These are phyloP conservation scores for Thalassiosira profunda DNA, from an alignment of 108 stramenopile genomes.

Conservation along the genomic window DNA sequence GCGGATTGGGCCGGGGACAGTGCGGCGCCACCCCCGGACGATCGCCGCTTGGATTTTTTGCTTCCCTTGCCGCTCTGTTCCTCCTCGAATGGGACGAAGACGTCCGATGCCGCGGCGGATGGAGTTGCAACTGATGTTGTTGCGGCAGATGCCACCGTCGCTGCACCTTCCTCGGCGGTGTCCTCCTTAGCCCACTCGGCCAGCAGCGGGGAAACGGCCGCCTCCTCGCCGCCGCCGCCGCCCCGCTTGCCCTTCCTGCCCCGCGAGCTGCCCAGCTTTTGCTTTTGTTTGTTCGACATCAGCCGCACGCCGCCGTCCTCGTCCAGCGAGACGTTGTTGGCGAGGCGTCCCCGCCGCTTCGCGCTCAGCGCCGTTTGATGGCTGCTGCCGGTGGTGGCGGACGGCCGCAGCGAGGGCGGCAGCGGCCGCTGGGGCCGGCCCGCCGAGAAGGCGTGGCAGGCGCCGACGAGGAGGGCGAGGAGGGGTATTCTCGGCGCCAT, in stretches of 20 bases:
- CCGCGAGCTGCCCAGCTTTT: slow-evolving; percentile 23
- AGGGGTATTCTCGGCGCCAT: neutral
- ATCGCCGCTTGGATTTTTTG: neutral
- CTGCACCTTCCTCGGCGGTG: neutral
- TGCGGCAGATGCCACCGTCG: neutral
- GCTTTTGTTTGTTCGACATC: slow-evolving; percentile 41
- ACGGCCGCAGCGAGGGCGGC: slow-evolving; percentile 8
- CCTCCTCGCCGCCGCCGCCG: neutral
- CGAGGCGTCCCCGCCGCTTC: slow-evolving; percentile 41
- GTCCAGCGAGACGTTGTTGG: slow-evolving; percentile 35
- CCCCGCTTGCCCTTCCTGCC: neutral
- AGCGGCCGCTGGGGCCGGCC: neutral
- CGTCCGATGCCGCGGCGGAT: neutral
- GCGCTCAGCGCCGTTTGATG: slow-evolving; percentile 14
- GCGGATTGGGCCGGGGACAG: slow-evolving; percentile 1
- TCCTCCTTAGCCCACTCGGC: slow-evolving; percentile 36
- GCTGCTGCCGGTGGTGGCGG: neutral
- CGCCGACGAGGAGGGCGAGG: neutral
- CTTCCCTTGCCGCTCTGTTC: neutral
- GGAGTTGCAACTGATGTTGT: neutral
- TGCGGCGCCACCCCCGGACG: neutral
- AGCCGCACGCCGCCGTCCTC: slow-evolving; percentile 32
- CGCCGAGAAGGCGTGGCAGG: neutral
- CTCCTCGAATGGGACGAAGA: slow-evolving; percentile 4
- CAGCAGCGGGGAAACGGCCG: slow-evolving; percentile 39